phyloP scores from a whole-genome alignment of 1,139 yeast genomes.

The Blastobotrys apis region DNA sequence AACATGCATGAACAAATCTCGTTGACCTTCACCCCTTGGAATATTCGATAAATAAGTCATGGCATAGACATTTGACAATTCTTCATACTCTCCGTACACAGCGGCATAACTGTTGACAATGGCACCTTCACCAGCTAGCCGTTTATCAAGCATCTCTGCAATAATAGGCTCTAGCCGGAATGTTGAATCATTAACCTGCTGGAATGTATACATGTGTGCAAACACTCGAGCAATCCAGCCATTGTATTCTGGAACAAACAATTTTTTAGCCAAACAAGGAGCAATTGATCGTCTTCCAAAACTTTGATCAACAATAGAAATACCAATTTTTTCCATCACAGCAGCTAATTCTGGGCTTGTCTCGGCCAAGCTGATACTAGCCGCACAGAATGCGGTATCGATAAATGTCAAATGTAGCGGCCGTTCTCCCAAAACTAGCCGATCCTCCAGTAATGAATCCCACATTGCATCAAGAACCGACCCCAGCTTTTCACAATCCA shows the following conservation, averaged over 20 bases:
- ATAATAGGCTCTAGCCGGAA: conserved; percentile 60
- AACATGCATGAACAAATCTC: conserved; percentile 38
- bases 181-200: conserved; percentile 53
- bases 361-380: conserved; percentile 27
- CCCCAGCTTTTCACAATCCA: conserved; percentile 1
- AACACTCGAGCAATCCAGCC: conserved; percentile 56
- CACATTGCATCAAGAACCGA: conserved; percentile 42
- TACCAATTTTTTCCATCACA: conserved; percentile 26
- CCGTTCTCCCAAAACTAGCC: conserved; percentile 64
- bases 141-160: conserved; percentile 47
- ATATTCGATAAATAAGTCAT: conserved; percentile 35
- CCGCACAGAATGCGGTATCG: conserved; percentile 40
- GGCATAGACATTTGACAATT: conserved; percentile 47
- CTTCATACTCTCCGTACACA: conserved; percentile 60
- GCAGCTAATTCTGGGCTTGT: conserved; percentile 16
- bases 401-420: conserved; percentile 57
- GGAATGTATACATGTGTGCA: conserved; percentile 44
- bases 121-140: conserved; percentile 3
- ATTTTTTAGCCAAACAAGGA: conserved; percentile 49
- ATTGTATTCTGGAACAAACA: conserved; percentile 40
- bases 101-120: conserved; percentile 41
- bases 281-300: conserved; percentile 65
- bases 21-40: conserved; percentile 37
- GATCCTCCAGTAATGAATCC: conserved; percentile 53
- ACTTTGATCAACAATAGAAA: conserved; percentile 39